A percentile compares a stretch with the other conserved stretches of the same genome.
Evolutionary conservation across 306 rosid genomes (phyloP).

Genomic region (Cucurbita pepo): DNA sequence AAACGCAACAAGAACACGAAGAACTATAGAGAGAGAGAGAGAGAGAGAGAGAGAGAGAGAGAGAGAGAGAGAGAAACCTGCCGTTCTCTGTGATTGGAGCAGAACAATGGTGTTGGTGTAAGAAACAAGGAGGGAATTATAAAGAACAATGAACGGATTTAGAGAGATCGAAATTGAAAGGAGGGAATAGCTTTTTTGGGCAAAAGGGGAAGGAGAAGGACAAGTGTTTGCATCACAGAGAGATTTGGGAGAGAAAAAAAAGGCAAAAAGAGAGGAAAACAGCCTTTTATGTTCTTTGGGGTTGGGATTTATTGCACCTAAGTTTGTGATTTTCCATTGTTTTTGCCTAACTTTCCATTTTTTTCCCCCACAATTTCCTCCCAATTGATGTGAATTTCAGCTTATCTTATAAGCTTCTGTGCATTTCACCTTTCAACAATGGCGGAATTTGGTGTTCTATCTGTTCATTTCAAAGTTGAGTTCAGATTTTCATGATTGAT

Average conservation of each 20-base stretch:
- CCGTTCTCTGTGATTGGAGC: constrained; percentile 12
- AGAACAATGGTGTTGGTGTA: constrained; percentile 3
- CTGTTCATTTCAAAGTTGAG: background rate
- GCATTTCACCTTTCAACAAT: background rate
- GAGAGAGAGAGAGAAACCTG: constrained; percentile 15
- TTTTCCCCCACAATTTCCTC: background rate
- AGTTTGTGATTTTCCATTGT: background rate
- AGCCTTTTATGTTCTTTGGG: background rate
- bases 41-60: background rate
- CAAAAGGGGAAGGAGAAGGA: background rate
- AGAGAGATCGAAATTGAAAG: constrained; percentile 5
- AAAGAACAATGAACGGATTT: constrained; percentile 6
- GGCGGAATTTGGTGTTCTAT: background rate
- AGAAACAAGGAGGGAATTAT: constrained; percentile 5
- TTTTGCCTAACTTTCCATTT: background rate
- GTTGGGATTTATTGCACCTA: background rate
- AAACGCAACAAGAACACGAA: constrained; percentile 1
- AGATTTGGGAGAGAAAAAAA: background rate
- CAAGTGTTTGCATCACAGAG: background rate
- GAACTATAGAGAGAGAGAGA: background rate
- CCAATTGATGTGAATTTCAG: background rate
- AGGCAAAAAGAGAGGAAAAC: background rate
- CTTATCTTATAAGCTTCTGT: background rate
- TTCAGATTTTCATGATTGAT: too few relatives aligned
- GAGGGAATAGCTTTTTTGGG: background rate